A percentile compares a stretch with the other conserved stretches of the same genome.
Evolutionary conservation across 345 rosid species (phyloP).

Genomic region (Kernera saxatilis): DNA sequence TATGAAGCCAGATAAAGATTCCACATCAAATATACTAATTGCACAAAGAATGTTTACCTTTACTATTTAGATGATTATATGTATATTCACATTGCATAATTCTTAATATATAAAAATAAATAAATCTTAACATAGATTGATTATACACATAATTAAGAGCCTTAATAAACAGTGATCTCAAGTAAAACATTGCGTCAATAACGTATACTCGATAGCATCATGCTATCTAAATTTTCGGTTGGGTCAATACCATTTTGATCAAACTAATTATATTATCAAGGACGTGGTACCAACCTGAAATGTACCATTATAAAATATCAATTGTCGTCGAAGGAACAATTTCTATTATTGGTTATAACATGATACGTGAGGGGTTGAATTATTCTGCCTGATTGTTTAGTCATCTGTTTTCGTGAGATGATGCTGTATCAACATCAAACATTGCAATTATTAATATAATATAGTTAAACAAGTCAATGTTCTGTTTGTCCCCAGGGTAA

Average conservation of each 20-base stretch:
- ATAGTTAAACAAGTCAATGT: slow-evolving; percentile 5
- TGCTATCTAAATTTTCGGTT: background rate
- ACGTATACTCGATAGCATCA: background rate
- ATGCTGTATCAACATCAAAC: background rate
- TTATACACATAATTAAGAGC: background rate
- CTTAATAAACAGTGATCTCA: background rate
- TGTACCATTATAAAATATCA: background rate
- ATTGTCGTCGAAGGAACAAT: slow-evolving; percentile 7
- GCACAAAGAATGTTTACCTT: background rate
- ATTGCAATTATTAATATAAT: background rate
- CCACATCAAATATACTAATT: background rate
- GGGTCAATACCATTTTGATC: background rate
- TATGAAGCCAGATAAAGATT: slow-evolving; percentile 13
- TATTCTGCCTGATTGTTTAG: background rate
- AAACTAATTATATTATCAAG: background rate
- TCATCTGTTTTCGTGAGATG: background rate
- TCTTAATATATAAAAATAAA: background rate
- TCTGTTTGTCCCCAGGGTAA: background rate
- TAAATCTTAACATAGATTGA: too few relatives aligned
- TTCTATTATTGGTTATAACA: background rate
- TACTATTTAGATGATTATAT: background rate
- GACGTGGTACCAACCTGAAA: slow-evolving; percentile 20
- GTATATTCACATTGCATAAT: background rate
- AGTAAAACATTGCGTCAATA: background rate
- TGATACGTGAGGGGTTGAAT: slow-evolving; percentile 7